Conservation (phyloP, 129 eudicot species). For the Pittosporum tobira region DNA sequence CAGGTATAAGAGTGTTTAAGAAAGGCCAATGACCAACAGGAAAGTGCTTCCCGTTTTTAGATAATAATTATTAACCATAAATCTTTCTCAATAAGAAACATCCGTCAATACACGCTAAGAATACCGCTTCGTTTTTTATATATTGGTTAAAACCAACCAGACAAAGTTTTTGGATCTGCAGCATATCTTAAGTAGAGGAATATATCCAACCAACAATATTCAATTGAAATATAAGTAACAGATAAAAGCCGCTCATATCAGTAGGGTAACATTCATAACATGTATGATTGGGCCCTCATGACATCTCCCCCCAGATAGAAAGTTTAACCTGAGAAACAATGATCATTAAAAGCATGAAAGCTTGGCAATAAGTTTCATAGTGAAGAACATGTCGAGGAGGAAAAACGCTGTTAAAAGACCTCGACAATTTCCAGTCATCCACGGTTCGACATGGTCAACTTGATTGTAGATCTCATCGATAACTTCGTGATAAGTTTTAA, state of each 20-base stretch:
- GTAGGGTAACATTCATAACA: not conserved
- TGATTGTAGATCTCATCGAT: conserved; percentile 91
- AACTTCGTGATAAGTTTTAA: conserved; percentile 92
- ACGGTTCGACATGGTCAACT: conserved; percentile 95
- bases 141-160: conserved; percentile 97
- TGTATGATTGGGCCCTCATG: too few species aligned
- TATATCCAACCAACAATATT: conserved; percentile 65
- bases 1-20: too few species aligned
- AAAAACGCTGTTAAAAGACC: conserved; percentile 97
- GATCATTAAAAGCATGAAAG: too few species aligned
- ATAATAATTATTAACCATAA: too few species aligned
- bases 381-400: conserved; percentile 82
- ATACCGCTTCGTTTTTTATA: conserved; percentile 89
- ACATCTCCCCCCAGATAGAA: too few species aligned
- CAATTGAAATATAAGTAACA: conserved; percentile 2
- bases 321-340: too few species aligned
- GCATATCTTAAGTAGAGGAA: conserved; percentile 89
- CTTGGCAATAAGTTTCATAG: conserved; percentile 90
- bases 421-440: conserved; percentile 99
- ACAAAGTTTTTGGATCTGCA: conserved; percentile 87
- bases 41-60: too few species aligned
- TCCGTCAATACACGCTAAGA: too few species aligned
- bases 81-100: too few species aligned
- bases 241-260: too few species aligned
- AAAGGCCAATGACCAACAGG: too few species aligned